phyloP scores from a whole-genome alignment of 495 filamentous ascomycete genomes.

The Cenococcum geophilum region DNA sequence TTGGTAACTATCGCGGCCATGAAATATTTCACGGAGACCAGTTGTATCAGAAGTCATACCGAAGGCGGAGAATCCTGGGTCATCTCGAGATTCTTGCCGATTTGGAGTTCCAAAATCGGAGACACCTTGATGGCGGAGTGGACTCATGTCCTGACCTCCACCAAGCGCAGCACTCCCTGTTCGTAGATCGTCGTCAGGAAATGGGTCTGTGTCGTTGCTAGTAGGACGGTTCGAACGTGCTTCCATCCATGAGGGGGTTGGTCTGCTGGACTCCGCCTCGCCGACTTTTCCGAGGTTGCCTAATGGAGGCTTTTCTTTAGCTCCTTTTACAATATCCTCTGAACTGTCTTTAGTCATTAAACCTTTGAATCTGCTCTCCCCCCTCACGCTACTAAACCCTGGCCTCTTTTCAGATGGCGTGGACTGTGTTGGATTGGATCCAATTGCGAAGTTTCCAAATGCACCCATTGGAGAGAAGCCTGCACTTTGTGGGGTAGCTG shows the following conservation, averaged over 20 bases:
- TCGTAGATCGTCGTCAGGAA: slow-evolving; percentile 56
- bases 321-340: slow-evolving; percentile 53
- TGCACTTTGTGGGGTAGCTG: slow-evolving; percentile 50
- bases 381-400: slow-evolving; percentile 59
- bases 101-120: slow-evolving; percentile 51
- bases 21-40: slow-evolving; percentile 58
- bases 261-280: slow-evolving; percentile 45
- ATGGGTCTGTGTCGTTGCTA: slow-evolving; percentile 79
- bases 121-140: slow-evolving; percentile 44
- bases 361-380: slow-evolving; percentile 78
- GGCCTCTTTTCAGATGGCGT: slow-evolving; percentile 63
- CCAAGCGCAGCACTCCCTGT: slow-evolving; percentile 75
- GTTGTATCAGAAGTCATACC: slow-evolving; percentile 74
- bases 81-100: slow-evolving; percentile 48
- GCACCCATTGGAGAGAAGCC: slow-evolving; percentile 67
- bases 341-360: slow-evolving; percentile 70
- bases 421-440: slow-evolving; percentile 39
- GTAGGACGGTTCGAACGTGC: slow-evolving; percentile 45
- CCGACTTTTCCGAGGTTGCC: slow-evolving; percentile 50
- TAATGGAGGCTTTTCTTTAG: slow-evolving; percentile 51
- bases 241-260: slow-evolving; percentile 51
- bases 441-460: slow-evolving; percentile 79
- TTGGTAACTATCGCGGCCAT: slow-evolving; percentile 52
- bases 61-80: slow-evolving; percentile 56
- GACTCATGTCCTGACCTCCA: slow-evolving; percentile 68